These are phyloP conservation scores for Physaria fendleri DNA, from an alignment of 345 rosid species.

Conservation along the genomic window DNA sequence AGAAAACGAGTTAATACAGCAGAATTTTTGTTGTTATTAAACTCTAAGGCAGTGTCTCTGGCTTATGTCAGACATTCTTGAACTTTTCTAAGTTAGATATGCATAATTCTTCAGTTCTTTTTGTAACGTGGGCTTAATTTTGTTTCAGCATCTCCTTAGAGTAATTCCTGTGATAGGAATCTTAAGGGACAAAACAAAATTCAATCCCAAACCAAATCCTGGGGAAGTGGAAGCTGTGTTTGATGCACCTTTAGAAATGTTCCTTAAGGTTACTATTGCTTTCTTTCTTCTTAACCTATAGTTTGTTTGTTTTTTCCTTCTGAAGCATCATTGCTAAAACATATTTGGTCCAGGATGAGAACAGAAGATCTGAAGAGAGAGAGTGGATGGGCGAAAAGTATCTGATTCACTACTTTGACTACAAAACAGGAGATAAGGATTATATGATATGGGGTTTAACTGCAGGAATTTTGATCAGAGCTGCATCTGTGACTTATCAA, in stretches of 20 bases:
- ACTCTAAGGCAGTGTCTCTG: background rate
- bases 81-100: background rate
- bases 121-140: background rate
- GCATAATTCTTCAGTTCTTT: background rate
- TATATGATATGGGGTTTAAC: conserved; percentile 70
- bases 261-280: conserved; percentile 55
- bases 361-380: conserved; percentile 54
- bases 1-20: background rate
- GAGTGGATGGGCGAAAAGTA: conserved; percentile 68
- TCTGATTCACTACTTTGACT: conserved; percentile 58
- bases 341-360: conserved; percentile 48
- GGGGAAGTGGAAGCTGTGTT: conserved; percentile 84
- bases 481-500: conserved; percentile 63
- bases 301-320: background rate
- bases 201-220: conserved; percentile 62
- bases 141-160: conserved; percentile 80
- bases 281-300: background rate
- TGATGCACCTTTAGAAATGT: conserved; percentile 93
- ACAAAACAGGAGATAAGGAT: conserved; percentile 41
- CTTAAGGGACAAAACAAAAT: conserved; percentile 44
- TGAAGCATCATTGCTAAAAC: conserved; percentile 1
- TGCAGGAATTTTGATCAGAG: conserved; percentile 62
- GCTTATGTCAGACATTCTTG: background rate
- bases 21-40: background rate
- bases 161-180: conserved; percentile 86